phyloP scores from a whole-genome alignment of 2,329 filamentous ascomycete genomes.

The Ophiostoma ulmi region DNA sequence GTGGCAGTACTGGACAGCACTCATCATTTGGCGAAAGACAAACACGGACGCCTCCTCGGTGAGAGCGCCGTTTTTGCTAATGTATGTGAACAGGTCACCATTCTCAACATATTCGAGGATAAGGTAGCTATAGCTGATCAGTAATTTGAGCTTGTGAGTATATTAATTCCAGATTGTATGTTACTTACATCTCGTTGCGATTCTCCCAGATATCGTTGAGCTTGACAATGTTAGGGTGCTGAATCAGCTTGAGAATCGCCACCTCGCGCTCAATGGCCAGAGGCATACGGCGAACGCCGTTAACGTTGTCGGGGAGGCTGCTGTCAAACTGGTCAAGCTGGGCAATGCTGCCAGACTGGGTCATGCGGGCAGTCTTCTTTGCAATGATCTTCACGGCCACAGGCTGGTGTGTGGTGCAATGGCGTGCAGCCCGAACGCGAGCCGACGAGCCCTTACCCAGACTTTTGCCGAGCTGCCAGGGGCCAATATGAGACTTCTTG shows the following conservation, averaged over 20 bases:
- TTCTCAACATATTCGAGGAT: conserved; percentile 85
- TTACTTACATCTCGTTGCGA: conserved; percentile 80
- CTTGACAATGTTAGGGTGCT: conserved; percentile 91
- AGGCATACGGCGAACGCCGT: conserved; percentile 67
- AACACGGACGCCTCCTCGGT: conserved; percentile 73
- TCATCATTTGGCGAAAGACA: conserved; percentile 90
- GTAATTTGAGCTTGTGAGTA: not conserved
- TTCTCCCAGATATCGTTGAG: conserved; percentile 98
- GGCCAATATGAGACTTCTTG: conserved; percentile 73
- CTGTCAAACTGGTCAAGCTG: conserved; percentile 71
- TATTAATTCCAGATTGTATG: too few species aligned
- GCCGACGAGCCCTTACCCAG: conserved; percentile 87
- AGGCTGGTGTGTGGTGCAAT: conserved; percentile 69
- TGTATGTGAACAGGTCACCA: conserved; percentile 79
- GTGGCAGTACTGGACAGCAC: conserved; percentile 87
- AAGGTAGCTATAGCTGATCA: conserved; percentile 61
- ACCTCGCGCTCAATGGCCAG: conserved; percentile 91
- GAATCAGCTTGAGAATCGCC: conserved; percentile 91
- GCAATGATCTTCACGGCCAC: conserved; percentile 96
- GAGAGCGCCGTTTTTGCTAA: conserved; percentile 67
- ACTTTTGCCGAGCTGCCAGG: conserved; percentile 87
- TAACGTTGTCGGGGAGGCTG: conserved; percentile 48
- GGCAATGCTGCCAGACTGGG: conserved; percentile 79
- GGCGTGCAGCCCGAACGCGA: conserved; percentile 77
- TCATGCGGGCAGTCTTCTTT: conserved; percentile 71